A percentile compares a stretch with the other conserved stretches of the same genome.
These are phyloP conservation scores for Panellus pusillus DNA, from an alignment of 768 basidiomycete species.

Conservation along the genomic window DNA sequence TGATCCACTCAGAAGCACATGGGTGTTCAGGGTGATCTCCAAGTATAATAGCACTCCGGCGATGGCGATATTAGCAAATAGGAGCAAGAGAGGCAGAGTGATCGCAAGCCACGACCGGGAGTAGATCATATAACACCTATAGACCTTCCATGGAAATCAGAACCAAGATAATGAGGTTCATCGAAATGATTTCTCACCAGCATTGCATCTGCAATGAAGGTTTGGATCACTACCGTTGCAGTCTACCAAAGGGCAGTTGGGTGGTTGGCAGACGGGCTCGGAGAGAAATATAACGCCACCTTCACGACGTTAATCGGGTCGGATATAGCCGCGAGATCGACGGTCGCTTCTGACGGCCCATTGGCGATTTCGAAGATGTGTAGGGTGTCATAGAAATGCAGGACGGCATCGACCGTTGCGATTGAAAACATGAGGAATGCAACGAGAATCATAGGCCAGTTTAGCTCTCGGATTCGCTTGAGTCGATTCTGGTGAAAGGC, in stretches of 20 bases:
- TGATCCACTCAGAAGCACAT: slow-evolving; percentile 1
- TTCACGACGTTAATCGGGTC: too few species aligned
- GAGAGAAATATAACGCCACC: too few species aligned
- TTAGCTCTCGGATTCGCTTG: neutral
- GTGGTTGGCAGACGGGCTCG: too few species aligned
- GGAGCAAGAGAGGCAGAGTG: slow-evolving; percentile 19
- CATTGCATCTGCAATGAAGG: slow-evolving; percentile 16
- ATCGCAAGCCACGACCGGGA: slow-evolving; percentile 20
- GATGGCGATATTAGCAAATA: slow-evolving; percentile 20
- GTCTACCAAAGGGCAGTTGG: too few species aligned
- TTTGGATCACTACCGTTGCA: slow-evolving; percentile 3
- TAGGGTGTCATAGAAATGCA: slow-evolving; percentile 14
- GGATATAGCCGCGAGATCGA: too few species aligned
- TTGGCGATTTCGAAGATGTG: slow-evolving; percentile 16
- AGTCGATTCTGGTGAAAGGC: neutral
- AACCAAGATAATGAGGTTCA: neutral
- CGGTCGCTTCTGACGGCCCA: slow-evolving; percentile 4
- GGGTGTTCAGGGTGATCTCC: slow-evolving; percentile 6
- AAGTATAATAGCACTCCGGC: slow-evolving; percentile 12
- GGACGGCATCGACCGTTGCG: slow-evolving; percentile 13
- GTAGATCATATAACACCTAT: slow-evolving; percentile 28
- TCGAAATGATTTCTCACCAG: slow-evolving; percentile 2
- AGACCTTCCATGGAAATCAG: slow-evolving; percentile 16
- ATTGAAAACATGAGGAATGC: neutral
- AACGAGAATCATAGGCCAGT: neutral